These are phyloP conservation scores for Zopfia rhizophila DNA, from an alignment of 2,329 filamentous ascomycete genomes.

Conservation along the genomic window DNA sequence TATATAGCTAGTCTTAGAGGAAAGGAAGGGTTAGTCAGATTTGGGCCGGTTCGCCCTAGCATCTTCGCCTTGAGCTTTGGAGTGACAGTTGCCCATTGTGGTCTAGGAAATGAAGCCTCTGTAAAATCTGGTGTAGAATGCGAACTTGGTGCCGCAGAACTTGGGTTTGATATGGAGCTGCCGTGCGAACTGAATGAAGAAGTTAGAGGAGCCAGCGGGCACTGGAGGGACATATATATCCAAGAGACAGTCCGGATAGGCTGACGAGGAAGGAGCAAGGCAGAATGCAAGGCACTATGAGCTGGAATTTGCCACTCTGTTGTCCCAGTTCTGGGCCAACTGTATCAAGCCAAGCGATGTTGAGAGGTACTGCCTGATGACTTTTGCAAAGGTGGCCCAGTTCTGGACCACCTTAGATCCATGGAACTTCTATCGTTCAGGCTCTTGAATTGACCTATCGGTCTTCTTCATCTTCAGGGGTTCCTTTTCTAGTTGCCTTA, in stretches of 20 bases:
- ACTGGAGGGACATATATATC: constrained; percentile 13
- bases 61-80: constrained; percentile 8
- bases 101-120: constrained; percentile 5
- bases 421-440: too few species aligned
- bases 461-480: too few species aligned
- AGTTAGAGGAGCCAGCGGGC: constrained; percentile 11
- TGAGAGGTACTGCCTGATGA: constrained; percentile 4
- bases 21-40: constrained; percentile 6
- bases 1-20: constrained; percentile 18
- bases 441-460: too few species aligned
- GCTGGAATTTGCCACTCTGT: constrained; percentile 6
- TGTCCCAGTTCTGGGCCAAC: constrained; percentile 5
- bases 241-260: constrained; percentile 7
- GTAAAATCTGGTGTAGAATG: constrained; percentile 2
- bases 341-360: constrained; percentile 9
- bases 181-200: constrained; percentile 10
- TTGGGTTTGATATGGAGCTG: constrained; percentile 11
- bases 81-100: constrained; percentile 8
- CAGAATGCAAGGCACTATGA: constrained; percentile 13
- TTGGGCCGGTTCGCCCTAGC: constrained; percentile 2
- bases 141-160: constrained; percentile 13
- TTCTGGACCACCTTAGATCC: constrained; percentile 12
- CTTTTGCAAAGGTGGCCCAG: constrained; percentile 10
- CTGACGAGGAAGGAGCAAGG: constrained; percentile 9
- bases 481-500: too few species aligned